phyloP scores from a whole-genome alignment of 352 stramenopile species.

The Phytophthora sp. region DNA sequence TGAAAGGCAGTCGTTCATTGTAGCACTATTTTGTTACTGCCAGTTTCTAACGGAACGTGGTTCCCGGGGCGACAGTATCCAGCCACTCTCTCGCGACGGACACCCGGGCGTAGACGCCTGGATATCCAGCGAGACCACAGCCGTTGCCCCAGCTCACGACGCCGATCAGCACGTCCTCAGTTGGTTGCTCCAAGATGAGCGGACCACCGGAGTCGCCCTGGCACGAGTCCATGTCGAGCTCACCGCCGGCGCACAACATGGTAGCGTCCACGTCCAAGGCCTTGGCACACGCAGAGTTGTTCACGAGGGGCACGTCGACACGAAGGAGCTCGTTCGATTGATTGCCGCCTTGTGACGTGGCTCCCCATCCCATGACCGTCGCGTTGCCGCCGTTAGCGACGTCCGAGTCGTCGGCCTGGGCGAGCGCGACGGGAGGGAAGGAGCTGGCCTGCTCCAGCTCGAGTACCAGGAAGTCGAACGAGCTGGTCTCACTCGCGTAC shows the following conservation, averaged over 20 bases:
- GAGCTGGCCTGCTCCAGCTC: constrained; percentile 48
- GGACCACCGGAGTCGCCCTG: constrained; percentile 46
- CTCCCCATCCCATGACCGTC: constrained; percentile 55
- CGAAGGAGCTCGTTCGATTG: constrained; percentile 43
- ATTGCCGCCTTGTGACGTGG: constrained; percentile 23
- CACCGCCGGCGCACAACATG: constrained; percentile 69
- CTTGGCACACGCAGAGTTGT: constrained; percentile 47
- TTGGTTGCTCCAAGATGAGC: constrained; percentile 33
- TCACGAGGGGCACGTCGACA: constrained; percentile 54
- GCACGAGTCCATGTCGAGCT: constrained; percentile 58
- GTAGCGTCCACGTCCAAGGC: constrained; percentile 39
- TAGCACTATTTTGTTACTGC: neutral
- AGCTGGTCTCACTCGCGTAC: constrained; percentile 43
- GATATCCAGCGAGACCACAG: constrained; percentile 45
- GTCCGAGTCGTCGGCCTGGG: constrained; percentile 35
- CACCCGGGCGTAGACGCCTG: constrained; percentile 64
- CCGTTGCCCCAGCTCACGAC: constrained; percentile 68
- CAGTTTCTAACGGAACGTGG: constrained; percentile 27
- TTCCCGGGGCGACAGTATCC: constrained; percentile 14
- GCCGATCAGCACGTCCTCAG: constrained; percentile 48
- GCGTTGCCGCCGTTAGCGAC: constrained; percentile 31
- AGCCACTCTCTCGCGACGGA: constrained; percentile 40
- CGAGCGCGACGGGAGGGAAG: constrained; percentile 45
- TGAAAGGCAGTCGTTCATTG: too few relatives aligned
- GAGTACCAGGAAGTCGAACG: constrained; percentile 67